These are phyloP conservation scores for Carallia brachiata DNA, from an alignment of 345 rosid species.

Conservation along the genomic window DNA sequence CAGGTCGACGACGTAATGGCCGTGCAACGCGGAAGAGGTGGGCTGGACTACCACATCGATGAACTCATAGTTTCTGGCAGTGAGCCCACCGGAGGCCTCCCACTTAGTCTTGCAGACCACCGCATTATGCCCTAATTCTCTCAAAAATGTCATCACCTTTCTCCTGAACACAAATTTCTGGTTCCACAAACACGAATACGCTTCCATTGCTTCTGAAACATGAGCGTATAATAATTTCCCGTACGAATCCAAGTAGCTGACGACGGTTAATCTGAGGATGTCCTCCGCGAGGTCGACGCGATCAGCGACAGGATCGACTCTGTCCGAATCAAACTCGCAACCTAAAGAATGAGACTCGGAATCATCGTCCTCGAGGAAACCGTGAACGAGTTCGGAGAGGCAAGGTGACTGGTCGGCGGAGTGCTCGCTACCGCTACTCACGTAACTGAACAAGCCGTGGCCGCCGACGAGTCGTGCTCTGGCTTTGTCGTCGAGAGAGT, in stretches of 20 bases:
- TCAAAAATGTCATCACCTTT: constrained; percentile 53
- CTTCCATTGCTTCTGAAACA: constrained; percentile 48
- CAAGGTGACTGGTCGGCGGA: constrained; percentile 63
- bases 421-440: constrained; percentile 82
- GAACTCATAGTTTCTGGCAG: constrained; percentile 74
- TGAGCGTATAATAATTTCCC: constrained; percentile 38
- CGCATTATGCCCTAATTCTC: constrained; percentile 77
- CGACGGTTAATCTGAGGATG: constrained; percentile 13
- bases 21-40: constrained; percentile 6
- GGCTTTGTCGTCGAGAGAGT: constrained; percentile 57
- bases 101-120: constrained; percentile 87
- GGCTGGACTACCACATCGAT: constrained; percentile 58
- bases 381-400: constrained; percentile 74
- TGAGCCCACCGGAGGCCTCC: constrained; percentile 55
- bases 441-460: constrained; percentile 29
- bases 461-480: constrained; percentile 58
- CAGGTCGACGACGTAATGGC: constrained; percentile 67
- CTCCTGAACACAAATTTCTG: constrained; percentile 45
- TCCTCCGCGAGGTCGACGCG: constrained; percentile 33
- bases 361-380: constrained; percentile 58
- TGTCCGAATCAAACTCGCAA: constrained; percentile 51
- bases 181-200: constrained; percentile 32
- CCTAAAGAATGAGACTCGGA: background rate
- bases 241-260: constrained; percentile 39
- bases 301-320: constrained; percentile 30